These are phyloP conservation scores for Ambrosia trifida DNA, from an alignment of 129 eudicot species.

Conservation along the genomic window DNA sequence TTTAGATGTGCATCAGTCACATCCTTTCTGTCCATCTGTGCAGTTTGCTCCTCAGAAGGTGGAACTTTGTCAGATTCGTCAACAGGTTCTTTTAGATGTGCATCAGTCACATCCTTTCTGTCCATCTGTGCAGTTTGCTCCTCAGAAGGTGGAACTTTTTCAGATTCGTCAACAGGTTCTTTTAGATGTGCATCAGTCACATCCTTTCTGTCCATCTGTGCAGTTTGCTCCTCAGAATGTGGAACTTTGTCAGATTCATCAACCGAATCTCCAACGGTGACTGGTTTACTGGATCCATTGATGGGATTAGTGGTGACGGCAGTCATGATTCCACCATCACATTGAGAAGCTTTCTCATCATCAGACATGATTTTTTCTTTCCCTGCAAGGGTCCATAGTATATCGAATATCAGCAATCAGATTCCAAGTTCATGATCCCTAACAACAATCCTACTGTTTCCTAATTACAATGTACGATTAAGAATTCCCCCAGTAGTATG, in stretches of 20 bases:
- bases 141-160: conserved; percentile 23
- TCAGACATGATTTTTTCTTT: conserved; percentile 31
- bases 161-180: conserved; percentile 18
- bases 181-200: conserved; percentile 19
- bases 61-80: conserved; percentile 26
- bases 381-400: conserved; percentile 47
- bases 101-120: conserved; percentile 37
- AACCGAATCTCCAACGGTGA: conserved; percentile 12
- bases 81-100: conserved; percentile 6
- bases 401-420: conserved; percentile 30
- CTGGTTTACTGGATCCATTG: conserved; percentile 17
- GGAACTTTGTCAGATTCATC: conserved; percentile 26
- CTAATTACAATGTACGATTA: background rate
- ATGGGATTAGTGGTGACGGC: conserved; percentile 29
- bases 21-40: conserved; percentile 30
- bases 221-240: conserved; percentile 30
- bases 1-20: conserved; percentile 36
- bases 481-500: conserved; percentile 14
- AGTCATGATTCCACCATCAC: conserved; percentile 29
- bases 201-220: conserved; percentile 31
- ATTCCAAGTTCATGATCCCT: conserved; percentile 25
- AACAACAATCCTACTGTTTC: conserved; percentile 24
- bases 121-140: conserved; percentile 32
- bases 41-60: conserved; percentile 30
- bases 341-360: conserved; percentile 24